Evolutionary conservation across 176 grass and related monocot genomes (phyloP), one percentile per base, ranked within the genome.

Genomic region (Oryza glaberrima): DNA sequence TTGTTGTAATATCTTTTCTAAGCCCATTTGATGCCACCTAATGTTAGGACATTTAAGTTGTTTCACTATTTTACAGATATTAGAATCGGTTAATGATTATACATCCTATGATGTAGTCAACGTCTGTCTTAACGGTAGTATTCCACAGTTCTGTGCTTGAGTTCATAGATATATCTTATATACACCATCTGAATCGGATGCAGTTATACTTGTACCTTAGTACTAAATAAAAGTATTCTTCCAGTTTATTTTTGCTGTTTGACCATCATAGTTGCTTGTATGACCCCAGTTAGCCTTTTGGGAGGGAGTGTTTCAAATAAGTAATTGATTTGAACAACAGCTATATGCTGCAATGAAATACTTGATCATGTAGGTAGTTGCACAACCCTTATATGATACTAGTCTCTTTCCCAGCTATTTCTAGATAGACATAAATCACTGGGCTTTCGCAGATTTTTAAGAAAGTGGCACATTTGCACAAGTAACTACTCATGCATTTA

Each of bases 291-390:
- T 63, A 60, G n/a, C 58, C 9, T 23, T 20, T 19, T 58, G 54
- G 58, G 20, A 23, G 19, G 22, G 58, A 19, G 7, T 73, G 32
- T 83, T 6, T 22, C 54, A 58, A 58, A 9, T 58, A 58, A 58
- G 54, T 58, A 58, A 58, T 58, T 58, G 54, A 20, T 20, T 58
- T 20, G 6, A 58, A 20, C 6, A 58, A 20, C 54, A 49, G 6
- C 81, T 25, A 70, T 60, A 4, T 46, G 15, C 16, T 86, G 52
- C 32, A n/a, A 51, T 43, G 69, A 86, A 72, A 32, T 36, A 43
- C 22, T 73, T 72, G 48, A 76, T 34, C 49, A 66, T 79, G 7
- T 66, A 72, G 11, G 9, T 11, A 80, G 56, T 35, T 28, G 5
- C 61, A 46, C 7, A 41, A 25, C n/a, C 60, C 10, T 86, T 4